Evolutionary conservation across 805 yeast species (phyloP).

Genomic region (Candida awuae): DNA sequence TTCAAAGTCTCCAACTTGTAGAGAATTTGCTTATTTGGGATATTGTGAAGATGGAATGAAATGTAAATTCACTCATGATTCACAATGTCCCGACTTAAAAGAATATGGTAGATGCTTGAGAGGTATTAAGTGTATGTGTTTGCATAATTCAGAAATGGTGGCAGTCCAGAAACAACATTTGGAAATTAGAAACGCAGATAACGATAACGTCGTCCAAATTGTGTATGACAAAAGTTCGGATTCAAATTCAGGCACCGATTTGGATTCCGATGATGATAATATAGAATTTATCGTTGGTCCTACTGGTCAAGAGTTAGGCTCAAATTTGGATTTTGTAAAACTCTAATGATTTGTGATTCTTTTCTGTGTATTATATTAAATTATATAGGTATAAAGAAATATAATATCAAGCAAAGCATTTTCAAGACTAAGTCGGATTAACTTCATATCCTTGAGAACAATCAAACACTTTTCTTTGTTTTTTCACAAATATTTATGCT

Average conservation of each 20-base stretch:
- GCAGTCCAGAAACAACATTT: neutral
- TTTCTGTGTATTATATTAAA: neutral
- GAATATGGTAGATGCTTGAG: conserved; percentile 52
- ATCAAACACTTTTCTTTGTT: too few relatives aligned
- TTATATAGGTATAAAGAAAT: neutral
- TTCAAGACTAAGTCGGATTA: neutral
- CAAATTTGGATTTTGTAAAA: conserved; percentile 1
- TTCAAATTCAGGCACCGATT: neutral
- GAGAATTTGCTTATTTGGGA: conserved; percentile 61
- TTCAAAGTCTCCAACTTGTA: conserved; percentile 38
- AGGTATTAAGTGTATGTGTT: conserved; percentile 43
- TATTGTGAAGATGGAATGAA: conserved; percentile 54
- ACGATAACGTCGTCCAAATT: conserved; percentile 20
- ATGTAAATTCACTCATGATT: conserved; percentile 51
- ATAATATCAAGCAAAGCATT: neutral
- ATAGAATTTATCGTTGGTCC: conserved; percentile 14
- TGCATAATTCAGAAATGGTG: conserved; percentile 32
- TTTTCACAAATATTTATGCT: too few relatives aligned
- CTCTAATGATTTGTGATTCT: neutral
- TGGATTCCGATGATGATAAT: conserved; percentile 17
- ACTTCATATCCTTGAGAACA: conserved; percentile 1
- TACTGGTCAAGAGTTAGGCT: conserved; percentile 12
- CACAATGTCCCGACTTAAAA: conserved; percentile 65
- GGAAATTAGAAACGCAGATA: conserved; percentile 23
- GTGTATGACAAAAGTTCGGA: conserved; percentile 8